Conservation (phyloP, 495 filamentous ascomycete genomes). For the Rhypophila decipiens region DNA sequence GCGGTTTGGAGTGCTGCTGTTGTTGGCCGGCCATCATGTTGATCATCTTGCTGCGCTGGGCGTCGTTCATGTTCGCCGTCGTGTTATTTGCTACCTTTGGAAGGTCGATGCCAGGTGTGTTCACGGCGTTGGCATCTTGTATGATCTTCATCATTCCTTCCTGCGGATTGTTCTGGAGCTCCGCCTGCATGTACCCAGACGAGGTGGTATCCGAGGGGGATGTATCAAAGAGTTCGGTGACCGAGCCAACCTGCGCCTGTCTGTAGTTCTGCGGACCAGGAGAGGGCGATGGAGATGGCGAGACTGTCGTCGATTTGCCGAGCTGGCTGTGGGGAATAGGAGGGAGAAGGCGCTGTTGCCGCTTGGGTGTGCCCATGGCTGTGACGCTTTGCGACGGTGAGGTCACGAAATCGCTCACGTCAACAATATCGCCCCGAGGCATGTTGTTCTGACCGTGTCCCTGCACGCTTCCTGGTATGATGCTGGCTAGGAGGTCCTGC, state of each 20-base stretch:
- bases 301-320: slow-evolving; percentile 19
- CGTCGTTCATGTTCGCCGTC: slow-evolving; percentile 61
- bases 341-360: slow-evolving; percentile 40
- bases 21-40: slow-evolving; percentile 61
- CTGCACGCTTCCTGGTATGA: slow-evolving; percentile 53
- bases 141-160: slow-evolving; percentile 85
- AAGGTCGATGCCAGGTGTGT: slow-evolving; percentile 55
- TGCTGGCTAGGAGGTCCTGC: slow-evolving; percentile 64
- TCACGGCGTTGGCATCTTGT: slow-evolving; percentile 65
- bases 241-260: slow-evolving; percentile 32
- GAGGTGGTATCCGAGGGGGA: slow-evolving; percentile 31
- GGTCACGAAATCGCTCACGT: slow-evolving; percentile 60
- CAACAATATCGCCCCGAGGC: slow-evolving; percentile 62
- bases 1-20: slow-evolving; percentile 3
- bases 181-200: slow-evolving; percentile 39
- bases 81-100: slow-evolving; percentile 69
- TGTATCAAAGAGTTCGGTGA: slow-evolving; percentile 43
- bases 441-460: slow-evolving; percentile 32
- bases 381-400: slow-evolving; percentile 29
- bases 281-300: slow-evolving; percentile 23
- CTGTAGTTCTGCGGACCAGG: slow-evolving; percentile 19
- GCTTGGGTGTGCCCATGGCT: slow-evolving; percentile 36
- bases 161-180: slow-evolving; percentile 46
- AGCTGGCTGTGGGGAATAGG: slow-evolving; percentile 33
- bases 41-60: slow-evolving; percentile 75